A percentile compares a stretch with the other conserved stretches of the same genome.
phyloP scores from a whole-genome alignment of 2,329 filamentous ascomycete species.

The Aspergillus luchuensis region DNA sequence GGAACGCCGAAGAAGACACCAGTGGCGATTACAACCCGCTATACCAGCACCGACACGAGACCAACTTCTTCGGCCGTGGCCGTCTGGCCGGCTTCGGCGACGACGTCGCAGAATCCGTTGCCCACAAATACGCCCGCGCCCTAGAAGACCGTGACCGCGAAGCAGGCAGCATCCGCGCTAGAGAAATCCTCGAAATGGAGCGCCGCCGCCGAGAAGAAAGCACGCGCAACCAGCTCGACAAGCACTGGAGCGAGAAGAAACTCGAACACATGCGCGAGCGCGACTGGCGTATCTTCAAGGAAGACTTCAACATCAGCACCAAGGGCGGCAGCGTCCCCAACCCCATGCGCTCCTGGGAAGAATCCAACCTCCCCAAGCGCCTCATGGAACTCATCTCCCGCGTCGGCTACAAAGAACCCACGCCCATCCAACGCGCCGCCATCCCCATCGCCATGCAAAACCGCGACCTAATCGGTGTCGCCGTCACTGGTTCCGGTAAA shows the following conservation, averaged over 20 bases:
- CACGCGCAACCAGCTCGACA: constrained; percentile 73
- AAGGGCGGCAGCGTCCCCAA: constrained; percentile 92
- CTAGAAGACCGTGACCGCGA: constrained; percentile 75
- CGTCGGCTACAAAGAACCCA: constrained; percentile 89
- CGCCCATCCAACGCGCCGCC: constrained; percentile 87
- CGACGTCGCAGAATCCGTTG: constrained; percentile 54
- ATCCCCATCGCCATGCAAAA: constrained; percentile 93
- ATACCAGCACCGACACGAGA: constrained; percentile 68
- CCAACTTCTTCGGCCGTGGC: constrained; percentile 70
- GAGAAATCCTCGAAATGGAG: constrained; percentile 83
- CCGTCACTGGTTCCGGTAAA: constrained; percentile 97
- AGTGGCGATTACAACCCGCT: constrained; percentile 79
- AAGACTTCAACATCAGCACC: constrained; percentile 94
- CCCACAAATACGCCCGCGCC: constrained; percentile 63
- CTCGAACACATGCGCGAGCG: constrained; percentile 93
- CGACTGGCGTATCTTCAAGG: constrained; percentile 99
- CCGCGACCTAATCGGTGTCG: constrained; percentile 95
- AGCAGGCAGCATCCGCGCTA: constrained; percentile 73
- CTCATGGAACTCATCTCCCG: constrained; percentile 78
- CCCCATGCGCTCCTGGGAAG: constrained; percentile 91
- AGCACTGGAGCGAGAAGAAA: constrained; percentile 94
- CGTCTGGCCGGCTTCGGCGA: constrained; percentile 68
- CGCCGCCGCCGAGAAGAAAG: constrained; percentile 72
- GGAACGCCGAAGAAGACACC: constrained; percentile 94
- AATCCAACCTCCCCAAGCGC: constrained; percentile 75